Base-by-base conservation (phyloP, 208 protist genomes). In the Leishmania mexicana region DNA sequence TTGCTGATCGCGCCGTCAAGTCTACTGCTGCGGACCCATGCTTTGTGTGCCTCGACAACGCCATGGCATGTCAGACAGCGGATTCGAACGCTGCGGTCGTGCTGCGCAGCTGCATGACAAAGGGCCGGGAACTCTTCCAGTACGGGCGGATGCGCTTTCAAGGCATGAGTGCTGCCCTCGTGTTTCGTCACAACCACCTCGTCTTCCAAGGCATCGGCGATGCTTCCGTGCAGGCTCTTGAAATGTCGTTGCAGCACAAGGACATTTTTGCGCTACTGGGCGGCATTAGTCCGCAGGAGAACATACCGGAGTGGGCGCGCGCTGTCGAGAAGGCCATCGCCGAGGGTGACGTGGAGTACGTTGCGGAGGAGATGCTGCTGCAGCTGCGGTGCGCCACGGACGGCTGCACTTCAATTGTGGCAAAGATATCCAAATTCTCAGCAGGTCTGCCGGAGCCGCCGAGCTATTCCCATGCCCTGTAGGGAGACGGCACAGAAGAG, bases 1-100 rank as follows among this genome's bases (percentile, higher is more conserved):
- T 96, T 73, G 90, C 92, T 19, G 91, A 96, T 76, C 90, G 93
- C 70, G 93, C 93, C 0, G 93, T 95, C 47, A 96, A 96, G 81
- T 84, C 89, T 19, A 90, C 85, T 21, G 68, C 80, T 17, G 42
- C 78, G 38, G 81, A 84, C 1, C 89, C 85, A 19, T 86, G 81
- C 57, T 95, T 96, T 81, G 76, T 92, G 54, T 96, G 93, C 82
- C 86, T 87, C 38, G 82, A 89, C 40, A 76, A 81, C 58, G 53
- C 88, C 19, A 85, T 96, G 70, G 76, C 87, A 35, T 93, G 90
- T 81, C 81, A 87, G 49, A 81, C 83, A 10, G 68, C 68, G 2
- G 70, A 83, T 51, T 81, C 88, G 53, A 88, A 86, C 45, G 90
- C 85, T 6, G 87, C 85, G 19, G 87, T 93, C 1, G 83, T 81